Evolutionary conservation across 768 basidiomycete genomes (phyloP), one percentile per base, ranked within the genome.

Genomic region (Rhodosporidiobolus sp.): DNA sequence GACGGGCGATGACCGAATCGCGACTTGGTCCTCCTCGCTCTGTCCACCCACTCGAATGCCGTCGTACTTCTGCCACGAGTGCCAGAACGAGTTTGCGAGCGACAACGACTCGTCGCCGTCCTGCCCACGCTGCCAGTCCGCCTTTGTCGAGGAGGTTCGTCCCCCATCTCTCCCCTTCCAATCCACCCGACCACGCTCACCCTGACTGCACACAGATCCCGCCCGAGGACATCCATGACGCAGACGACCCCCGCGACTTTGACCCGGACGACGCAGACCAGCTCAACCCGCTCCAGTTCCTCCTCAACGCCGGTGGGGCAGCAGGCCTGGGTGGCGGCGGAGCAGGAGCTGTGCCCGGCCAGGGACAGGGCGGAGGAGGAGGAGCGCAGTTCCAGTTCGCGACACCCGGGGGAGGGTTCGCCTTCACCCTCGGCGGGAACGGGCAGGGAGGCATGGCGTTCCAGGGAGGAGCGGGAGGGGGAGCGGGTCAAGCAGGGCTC

Each of bases 161-260:
- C 19, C 17, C 22, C 16, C 19, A 12, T 32, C 26, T n/a, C 55
- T 30, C 26, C 7, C 20, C 22, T 38, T 22, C 56, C 38, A n/a
- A 24, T 45, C 57, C 26, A 12, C 43, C 14, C 26, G n/a, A n/a
- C n/a, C 28, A 19, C 19, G 43, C 11, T 19, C 43, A 16, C 59
- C 26, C 8, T 19, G 10, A 17, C 11, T 20, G 14, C 2, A 6
- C 19, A n/a, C 60, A 67, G 66, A 67, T 60, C 69, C 28, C 65
- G 32, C 43, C 57, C 1, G 30, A 49, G 30, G 68, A 69, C 61
- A 68, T 46, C n/a, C 28, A 11, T 16, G 62, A n/a, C 28, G n/a
- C 19, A 17, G 73, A 74, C 57, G 73, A 74, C 49, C 73, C 73
- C 22, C 60, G 73, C 56, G 63, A 67, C 49, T 74, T 74, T 46